Base-by-base conservation (phyloP, 1,284 basidiomycete genomes). In the Bjerkandera adusta region DNA sequence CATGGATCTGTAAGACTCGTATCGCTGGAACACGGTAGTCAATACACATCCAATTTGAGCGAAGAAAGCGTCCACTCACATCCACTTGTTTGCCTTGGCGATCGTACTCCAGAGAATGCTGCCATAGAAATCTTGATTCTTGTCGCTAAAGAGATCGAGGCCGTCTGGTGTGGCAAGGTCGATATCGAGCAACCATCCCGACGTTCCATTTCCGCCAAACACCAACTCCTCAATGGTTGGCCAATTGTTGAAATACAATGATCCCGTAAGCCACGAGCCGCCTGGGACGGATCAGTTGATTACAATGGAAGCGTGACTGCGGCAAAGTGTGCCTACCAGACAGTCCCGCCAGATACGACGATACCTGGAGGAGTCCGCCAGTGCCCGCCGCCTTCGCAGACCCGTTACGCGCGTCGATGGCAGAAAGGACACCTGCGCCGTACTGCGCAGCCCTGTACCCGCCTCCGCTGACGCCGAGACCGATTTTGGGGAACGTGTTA, bases 261-360 rank as follows among this genome's bases (percentile, higher is more conserved):
- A 83, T 1, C 77, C 75, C 0, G 75, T 74, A 4, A 81, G 55
- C 84, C 84, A 86, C 6, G 81, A 82, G 2, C 84, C 84, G 24
- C 82, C 83, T 84, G 29, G 1, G 10, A 49, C 24, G 24, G 4
- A 30, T 13, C 30, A 12, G 29, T 30, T 30, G n/a, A 30, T 15
- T 10, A 30, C 15, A n/a, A 30, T 30, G 10, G 29, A 30, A n/a
- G n/a, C 29, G 29, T 15, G 29, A n/a, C 10, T 30, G 10, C 15
- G 10, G n/a, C 10, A 10, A 41, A 27, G 20, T 6, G 11, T 5
- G 61, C 66, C 41, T 48, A 77, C 83, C 84, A 45, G 82, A 85
- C 1, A 85, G 68, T 1, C 74, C 81, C 8, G 76, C 61, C 25
- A 85, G 60, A 63, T 87, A 87, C 1, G 78, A 78, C 10, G 77